Evolutionary conservation across 306 rosid genomes (phyloP).

Genomic region (Betula pendula): DNA sequence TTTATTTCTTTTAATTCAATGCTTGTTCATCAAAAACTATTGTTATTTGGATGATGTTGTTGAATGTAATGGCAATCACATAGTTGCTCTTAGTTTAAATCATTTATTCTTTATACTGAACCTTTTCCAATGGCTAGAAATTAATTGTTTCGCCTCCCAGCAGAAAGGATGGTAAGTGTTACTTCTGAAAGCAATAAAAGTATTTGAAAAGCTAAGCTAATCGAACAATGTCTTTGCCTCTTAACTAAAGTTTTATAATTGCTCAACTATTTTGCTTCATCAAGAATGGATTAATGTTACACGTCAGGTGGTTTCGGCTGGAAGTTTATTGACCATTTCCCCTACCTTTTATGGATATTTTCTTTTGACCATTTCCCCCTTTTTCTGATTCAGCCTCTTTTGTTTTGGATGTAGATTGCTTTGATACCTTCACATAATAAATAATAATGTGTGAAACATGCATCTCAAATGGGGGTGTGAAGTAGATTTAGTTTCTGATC

Average conservation of each 20-base stretch:
- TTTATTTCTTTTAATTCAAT: too few species aligned
- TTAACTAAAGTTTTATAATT: not conserved
- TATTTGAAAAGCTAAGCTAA: not conserved
- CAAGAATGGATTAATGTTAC: not conserved
- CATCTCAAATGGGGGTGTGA: too few species aligned
- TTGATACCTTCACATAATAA: too few species aligned
- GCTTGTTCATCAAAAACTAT: too few species aligned
- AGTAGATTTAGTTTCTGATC: too few species aligned
- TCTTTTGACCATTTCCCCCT: too few species aligned
- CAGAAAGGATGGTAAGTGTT: not conserved
- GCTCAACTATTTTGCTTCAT: not conserved
- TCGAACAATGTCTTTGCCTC: not conserved
- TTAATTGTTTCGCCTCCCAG: not conserved
- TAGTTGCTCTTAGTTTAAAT: not conserved
- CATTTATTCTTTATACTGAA: not conserved
- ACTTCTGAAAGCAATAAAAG: not conserved
- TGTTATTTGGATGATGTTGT: too few species aligned
- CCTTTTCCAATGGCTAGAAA: not conserved
- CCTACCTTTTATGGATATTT: not conserved
- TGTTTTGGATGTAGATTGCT: too few species aligned
- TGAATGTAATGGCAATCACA: too few species aligned
- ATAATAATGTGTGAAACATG: too few species aligned
- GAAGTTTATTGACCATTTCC: not conserved
- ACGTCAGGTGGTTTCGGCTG: not conserved
- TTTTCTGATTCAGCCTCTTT: too few species aligned